A percentile compares a stretch with the other conserved stretches of the same genome.
Evolutionary conservation across 768 basidiomycete species (phyloP).

Genomic region (Termitomyces sp.): DNA sequence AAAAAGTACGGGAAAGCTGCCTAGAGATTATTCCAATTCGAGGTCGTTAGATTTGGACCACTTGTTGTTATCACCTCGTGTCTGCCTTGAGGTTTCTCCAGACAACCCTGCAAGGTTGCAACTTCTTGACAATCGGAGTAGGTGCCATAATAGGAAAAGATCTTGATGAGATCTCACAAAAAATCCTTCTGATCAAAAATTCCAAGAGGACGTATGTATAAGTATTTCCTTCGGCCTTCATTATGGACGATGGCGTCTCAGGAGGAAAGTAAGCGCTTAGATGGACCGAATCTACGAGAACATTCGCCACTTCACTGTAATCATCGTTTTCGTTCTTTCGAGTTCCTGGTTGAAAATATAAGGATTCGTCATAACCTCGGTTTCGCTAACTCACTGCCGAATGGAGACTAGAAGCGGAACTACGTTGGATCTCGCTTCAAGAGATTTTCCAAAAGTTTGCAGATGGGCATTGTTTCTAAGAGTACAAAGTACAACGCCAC

Average conservation of each 20-base stretch:
- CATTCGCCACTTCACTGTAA: neutral
- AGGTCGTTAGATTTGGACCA: conserved; percentile 23
- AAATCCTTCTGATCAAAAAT: neutral
- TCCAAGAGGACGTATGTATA: neutral
- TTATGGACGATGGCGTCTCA: neutral
- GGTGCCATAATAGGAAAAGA: conserved; percentile 10
- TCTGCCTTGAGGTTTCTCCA: conserved; percentile 25
- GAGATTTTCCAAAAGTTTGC: neutral
- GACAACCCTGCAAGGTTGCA: neutral
- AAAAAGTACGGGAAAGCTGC: conserved; percentile 17
- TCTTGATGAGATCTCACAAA: conserved; percentile 12
- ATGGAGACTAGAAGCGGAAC: neutral
- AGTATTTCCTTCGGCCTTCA: neutral
- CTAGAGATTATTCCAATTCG: conserved; percentile 20
- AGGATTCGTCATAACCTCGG: neutral
- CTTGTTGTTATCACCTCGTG: conserved; percentile 32
- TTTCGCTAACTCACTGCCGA: neutral
- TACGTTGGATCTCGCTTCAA: neutral
- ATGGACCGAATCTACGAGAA: neutral
- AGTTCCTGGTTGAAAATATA: neutral
- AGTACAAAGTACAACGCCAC: neutral
- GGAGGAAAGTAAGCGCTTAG: neutral
- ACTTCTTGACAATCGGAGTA: conserved; percentile 15
- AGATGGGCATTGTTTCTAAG: neutral
- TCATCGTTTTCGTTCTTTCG: neutral